Evolutionary conservation across 495 filamentous ascomycete genomes (phyloP).

Genomic region (Hypoxylon lienhwacheense): DNA sequence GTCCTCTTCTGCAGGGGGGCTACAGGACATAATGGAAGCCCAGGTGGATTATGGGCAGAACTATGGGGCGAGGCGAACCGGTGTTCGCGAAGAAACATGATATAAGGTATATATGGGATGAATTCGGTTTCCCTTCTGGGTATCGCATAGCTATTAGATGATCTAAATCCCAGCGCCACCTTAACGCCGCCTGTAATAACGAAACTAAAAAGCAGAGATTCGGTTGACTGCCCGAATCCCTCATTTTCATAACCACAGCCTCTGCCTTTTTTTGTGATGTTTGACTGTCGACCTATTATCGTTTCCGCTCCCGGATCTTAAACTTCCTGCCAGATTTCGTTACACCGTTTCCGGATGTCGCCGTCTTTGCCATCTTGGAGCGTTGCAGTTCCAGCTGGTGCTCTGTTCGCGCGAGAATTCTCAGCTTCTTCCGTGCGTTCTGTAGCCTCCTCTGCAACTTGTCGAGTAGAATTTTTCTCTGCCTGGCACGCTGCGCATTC

Average conservation of each 20-base stretch:
- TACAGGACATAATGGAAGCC: constrained; percentile 31
- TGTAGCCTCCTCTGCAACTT: constrained; percentile 56
- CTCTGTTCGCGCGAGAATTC: constrained; percentile 71
- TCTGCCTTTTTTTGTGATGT: constrained; percentile 2
- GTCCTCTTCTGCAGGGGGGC: constrained; percentile 32
- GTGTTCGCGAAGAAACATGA: constrained; percentile 1
- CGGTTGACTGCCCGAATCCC: constrained; percentile 9
- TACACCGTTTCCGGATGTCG: constrained; percentile 66
- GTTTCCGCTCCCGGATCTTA: constrained; percentile 81
- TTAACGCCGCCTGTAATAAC: constrained; percentile 32
- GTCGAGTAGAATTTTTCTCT: constrained; percentile 51
- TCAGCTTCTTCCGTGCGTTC: constrained; percentile 67
- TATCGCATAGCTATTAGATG: constrained; percentile 37
- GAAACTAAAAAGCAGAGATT: constrained; percentile 21
- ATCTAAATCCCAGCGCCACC: constrained; percentile 22
- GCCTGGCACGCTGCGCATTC: constrained; percentile 50
- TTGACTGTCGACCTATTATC: constrained; percentile 53
- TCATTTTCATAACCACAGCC: too few relatives aligned
- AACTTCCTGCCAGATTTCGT: constrained; percentile 82
- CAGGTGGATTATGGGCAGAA: constrained; percentile 5
- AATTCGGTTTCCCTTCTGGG: constrained; percentile 27
- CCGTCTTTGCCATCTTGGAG: constrained; percentile 67
- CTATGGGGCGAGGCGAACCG: not conserved
- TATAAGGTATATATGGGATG: constrained; percentile 27
- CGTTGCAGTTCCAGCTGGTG: constrained; percentile 70